Evolutionary conservation across 2,329 filamentous ascomycete genomes (phyloP), one percentile per base, ranked within the genome.

Genomic region (Pseudogymnoascus sp.): DNA sequence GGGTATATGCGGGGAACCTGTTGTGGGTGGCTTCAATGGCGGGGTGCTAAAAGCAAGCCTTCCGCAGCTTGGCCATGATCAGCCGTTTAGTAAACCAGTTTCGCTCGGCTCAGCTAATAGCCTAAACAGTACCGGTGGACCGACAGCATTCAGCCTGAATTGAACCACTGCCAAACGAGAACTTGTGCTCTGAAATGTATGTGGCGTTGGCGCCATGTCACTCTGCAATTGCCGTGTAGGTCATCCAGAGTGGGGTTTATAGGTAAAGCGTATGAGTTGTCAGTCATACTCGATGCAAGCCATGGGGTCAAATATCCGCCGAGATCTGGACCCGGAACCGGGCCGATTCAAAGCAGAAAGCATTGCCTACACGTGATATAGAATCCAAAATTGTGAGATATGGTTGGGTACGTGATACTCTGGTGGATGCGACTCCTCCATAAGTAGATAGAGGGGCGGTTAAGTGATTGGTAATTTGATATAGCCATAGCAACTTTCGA

Each of bases 251-350:
- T 34, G 46, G 46, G 46, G 46, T 56, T 56, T 56, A 18, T 16
- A 18, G n/a, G 46, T n/a, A 25, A 31, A 53, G 3, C 8, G 8
- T 53, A 6, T 34, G 25, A 56, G 34, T 56, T 70, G 14, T 62
- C 71, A 3, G 64, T 25, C 46, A 16, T 31, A 53, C 11, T 31
- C 28, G 14, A 53, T 31, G 14, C 31, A n/a, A 31, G 6, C 46
- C 25, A 53, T 53, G 3, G 46, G 46, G 28, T 18, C n/a, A 34
- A 56, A 56, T 56, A 56, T 34, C 46, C 46, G 23, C 28, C 8
- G 28, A 56, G 4, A 5, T 34, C 46, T 56, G 34, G n/a, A 56
- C 25, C 46, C 46, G 46, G 46, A 56, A 34, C 46, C 46, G 46
- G 46, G 46, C 46, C 46, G 46, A 56, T 2, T 56, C 16, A 9